These are phyloP conservation scores for Penicillium sp. DNA, from an alignment of 2,329 filamentous ascomycete species.

Conservation along the genomic window DNA sequence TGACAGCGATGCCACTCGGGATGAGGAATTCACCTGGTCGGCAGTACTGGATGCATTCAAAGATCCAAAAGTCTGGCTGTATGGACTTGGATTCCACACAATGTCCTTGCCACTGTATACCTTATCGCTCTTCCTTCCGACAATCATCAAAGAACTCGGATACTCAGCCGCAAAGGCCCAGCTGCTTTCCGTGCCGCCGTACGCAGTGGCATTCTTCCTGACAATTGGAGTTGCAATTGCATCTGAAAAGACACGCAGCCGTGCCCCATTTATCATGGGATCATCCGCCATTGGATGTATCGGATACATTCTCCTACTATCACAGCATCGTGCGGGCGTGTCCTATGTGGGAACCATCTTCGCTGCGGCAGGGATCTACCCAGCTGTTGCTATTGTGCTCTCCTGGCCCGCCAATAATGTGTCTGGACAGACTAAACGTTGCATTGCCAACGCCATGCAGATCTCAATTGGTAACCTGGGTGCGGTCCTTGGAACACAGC, in stretches of 20 bases:
- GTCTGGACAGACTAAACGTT: constrained; percentile 68
- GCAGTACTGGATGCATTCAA: constrained; percentile 63
- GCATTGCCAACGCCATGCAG: constrained; percentile 68
- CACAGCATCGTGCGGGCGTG: constrained; percentile 48
- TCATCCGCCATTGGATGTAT: constrained; percentile 58
- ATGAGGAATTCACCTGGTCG: constrained; percentile 68
- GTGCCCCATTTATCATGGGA: constrained; percentile 64
- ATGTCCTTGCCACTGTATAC: constrained; percentile 61
- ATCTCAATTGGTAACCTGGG: constrained; percentile 70
- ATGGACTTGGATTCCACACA: constrained; percentile 20
- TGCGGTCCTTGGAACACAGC: constrained; percentile 67
- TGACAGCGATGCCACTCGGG: constrained; percentile 68
- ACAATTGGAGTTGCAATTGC: constrained; percentile 56
- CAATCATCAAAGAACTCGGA: constrained; percentile 46
- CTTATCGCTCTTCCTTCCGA: constrained; percentile 42
- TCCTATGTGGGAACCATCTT: constrained; percentile 10
- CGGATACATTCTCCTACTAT: constrained; percentile 62
- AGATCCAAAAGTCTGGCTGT: constrained; percentile 45
- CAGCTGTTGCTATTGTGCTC: constrained; percentile 59
- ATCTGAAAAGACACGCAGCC: constrained; percentile 58
- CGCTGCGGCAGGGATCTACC: constrained; percentile 10
- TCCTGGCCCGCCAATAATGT: constrained; percentile 73
- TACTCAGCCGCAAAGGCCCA: constrained; percentile 45
- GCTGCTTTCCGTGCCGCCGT: constrained; percentile 64
- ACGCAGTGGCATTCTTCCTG: constrained; percentile 61